These are phyloP conservation scores for Aphanomyces stellatus DNA, from an alignment of 352 stramenopile species.

Conservation along the genomic window DNA sequence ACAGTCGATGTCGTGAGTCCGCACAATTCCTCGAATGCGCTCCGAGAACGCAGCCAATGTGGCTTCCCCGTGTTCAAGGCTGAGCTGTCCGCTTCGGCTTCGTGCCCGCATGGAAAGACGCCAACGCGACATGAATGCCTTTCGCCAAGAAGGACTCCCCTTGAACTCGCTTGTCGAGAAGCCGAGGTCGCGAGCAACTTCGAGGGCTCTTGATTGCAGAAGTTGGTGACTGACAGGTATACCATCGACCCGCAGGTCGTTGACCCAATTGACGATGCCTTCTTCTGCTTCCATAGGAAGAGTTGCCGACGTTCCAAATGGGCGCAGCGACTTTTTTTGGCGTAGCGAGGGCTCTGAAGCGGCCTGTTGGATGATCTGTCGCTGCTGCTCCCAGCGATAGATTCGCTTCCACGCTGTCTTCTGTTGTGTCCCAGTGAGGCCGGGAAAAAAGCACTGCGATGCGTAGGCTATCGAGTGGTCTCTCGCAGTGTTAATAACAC, in stretches of 20 bases:
- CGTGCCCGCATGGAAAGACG: slow-evolving; percentile 15
- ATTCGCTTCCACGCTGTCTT: not conserved
- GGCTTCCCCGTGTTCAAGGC: not conserved
- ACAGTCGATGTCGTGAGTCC: not conserved
- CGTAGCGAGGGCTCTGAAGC: not conserved
- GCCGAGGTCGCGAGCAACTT: not conserved
- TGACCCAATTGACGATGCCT: not conserved
- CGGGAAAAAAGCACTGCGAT: not conserved
- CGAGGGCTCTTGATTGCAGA: not conserved
- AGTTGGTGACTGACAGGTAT: not conserved
- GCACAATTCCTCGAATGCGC: not conserved
- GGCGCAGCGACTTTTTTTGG: not conserved
- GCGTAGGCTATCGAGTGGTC: not conserved
- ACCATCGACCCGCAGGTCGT: not conserved
- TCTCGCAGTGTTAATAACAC: not conserved
- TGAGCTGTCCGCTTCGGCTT: slow-evolving; percentile 18
- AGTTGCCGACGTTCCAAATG: not conserved
- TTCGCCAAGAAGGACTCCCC: not conserved
- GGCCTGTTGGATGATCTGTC: not conserved
- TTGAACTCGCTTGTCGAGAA: not conserved
- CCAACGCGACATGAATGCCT: not conserved
- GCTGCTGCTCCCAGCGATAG: not conserved
- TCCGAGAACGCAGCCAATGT: not conserved
- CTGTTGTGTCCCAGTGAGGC: not conserved
- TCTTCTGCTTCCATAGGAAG: not conserved